phyloP scores from a whole-genome alignment of 768 basidiomycete genomes.

The Boletellus sp. region DNA sequence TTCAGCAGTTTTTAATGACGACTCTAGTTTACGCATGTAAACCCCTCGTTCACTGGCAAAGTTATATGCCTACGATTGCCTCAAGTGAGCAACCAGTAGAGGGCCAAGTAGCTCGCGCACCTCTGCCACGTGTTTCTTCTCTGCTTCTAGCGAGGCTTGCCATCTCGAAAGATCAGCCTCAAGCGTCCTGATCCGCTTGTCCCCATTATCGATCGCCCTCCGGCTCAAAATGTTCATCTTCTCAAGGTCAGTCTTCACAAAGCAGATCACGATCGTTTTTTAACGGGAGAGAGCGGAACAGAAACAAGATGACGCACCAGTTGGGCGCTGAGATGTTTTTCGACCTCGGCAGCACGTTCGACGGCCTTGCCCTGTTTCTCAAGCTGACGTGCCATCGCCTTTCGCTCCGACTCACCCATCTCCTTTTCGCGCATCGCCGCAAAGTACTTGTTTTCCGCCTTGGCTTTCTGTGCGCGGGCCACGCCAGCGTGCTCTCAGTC shows the following conservation, averaged over 20 bases:
- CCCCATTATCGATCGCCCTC: constrained; percentile 27
- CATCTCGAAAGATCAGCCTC: constrained; percentile 34
- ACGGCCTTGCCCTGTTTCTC: constrained; percentile 62
- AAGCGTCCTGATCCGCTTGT: constrained; percentile 26
- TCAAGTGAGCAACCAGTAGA: not conserved
- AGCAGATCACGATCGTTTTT: not conserved
- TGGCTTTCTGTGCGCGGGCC: constrained; percentile 69
- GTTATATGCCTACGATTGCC: constrained; percentile 24
- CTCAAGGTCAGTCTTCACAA: constrained; percentile 39
- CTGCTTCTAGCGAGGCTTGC: constrained; percentile 34
- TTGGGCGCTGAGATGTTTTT: constrained; percentile 56
- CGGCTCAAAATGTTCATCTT: constrained; percentile 39
- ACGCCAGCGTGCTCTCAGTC: not conserved
- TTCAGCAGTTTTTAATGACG: constrained; percentile 28
- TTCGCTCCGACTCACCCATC: constrained; percentile 71
- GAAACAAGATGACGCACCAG: constrained; percentile 44
- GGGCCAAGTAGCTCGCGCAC: constrained; percentile 27
- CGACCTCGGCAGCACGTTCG: constrained; percentile 61
- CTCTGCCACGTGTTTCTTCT: constrained; percentile 38
- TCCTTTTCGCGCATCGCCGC: constrained; percentile 88
- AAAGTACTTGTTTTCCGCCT: constrained; percentile 93
- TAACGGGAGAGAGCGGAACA: not conserved
- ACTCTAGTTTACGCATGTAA: constrained; percentile 21
- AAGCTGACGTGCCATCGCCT: constrained; percentile 51
- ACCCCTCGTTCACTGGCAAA: constrained; percentile 32